phyloP scores from a whole-genome alignment of 768 basidiomycete species.

The Phylloporus scabripes region DNA sequence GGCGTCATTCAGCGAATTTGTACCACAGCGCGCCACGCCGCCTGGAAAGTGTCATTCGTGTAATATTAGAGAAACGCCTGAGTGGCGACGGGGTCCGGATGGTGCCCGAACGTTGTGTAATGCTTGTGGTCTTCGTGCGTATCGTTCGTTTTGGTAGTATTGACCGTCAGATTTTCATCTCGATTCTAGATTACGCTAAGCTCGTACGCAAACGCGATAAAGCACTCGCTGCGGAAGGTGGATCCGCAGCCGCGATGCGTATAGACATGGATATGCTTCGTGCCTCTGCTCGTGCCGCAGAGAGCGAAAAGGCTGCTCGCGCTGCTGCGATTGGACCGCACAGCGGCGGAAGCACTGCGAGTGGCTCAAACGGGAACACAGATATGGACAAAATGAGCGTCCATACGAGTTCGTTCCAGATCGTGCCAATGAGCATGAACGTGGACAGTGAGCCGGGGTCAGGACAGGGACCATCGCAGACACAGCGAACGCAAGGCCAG shows the following conservation, averaged over 20 bases:
- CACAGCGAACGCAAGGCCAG: conserved; percentile 4
- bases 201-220: conserved; percentile 77
- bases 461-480: conserved; percentile 1
- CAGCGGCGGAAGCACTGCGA: conserved; percentile 14
- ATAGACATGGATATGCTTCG: conserved; percentile 76
- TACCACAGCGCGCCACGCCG: conserved; percentile 70
- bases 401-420: conserved; percentile 61
- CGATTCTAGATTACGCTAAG: conserved; percentile 66
- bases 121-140: conserved; percentile 74
- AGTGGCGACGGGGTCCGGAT: conserved; percentile 82
- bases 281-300: conserved; percentile 61
- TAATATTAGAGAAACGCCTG: conserved; percentile 83
- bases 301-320: conserved; percentile 30
- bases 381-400: conserved; percentile 31
- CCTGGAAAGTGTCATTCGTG: conserved; percentile 87
- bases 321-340: conserved; percentile 27
- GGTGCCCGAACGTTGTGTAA: conserved; percentile 81
- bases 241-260: conserved; percentile 36
- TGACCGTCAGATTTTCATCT: not conserved
- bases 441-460: conserved; percentile 15
- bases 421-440: conserved; percentile 26
- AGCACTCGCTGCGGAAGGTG: conserved; percentile 47
- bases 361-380: conserved; percentile 3
- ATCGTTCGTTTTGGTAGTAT: not conserved
- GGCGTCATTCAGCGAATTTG: conserved; percentile 18